A percentile compares a stretch with the other conserved stretches of the same genome.
Conservation (phyloP, 202 grass and related monocot genomes). For the Zoysia matrella region DNA sequence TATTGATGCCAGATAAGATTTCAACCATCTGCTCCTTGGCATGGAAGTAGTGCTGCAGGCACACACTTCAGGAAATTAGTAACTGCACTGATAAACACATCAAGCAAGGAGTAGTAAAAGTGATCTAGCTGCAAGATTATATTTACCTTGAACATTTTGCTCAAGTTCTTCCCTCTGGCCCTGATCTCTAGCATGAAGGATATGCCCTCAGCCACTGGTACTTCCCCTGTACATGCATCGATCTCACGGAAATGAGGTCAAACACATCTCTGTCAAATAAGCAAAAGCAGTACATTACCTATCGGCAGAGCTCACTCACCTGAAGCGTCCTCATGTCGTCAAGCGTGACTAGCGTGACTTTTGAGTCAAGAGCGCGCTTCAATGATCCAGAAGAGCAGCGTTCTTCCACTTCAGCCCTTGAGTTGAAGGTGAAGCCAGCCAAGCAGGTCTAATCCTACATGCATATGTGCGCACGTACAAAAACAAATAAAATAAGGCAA, state of each 20-base stretch:
- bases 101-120: no score
- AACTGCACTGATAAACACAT: no score
- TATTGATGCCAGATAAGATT: neutral
- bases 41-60: neutral
- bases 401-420: neutral
- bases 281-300: neutral
- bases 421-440: neutral
- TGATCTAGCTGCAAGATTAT: no score
- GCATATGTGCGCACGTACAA: no score
- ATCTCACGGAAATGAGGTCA: neutral
- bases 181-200: slow-evolving; percentile 11
- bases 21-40: no score
- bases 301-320: neutral
- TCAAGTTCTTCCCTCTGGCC: neutral
- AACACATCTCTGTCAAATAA: neutral
- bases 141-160: slow-evolving; percentile 5
- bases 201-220: slow-evolving; percentile 12
- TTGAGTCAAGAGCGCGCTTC: neutral
- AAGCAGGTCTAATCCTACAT: neutral
- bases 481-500: no score
- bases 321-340: neutral
- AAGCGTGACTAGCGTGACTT: neutral
- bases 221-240: neutral
- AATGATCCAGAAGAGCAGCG: neutral
- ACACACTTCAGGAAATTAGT: no score